Conservation (phyloP, 1,284 basidiomycete genomes). For the Boletus sp. region DNA sequence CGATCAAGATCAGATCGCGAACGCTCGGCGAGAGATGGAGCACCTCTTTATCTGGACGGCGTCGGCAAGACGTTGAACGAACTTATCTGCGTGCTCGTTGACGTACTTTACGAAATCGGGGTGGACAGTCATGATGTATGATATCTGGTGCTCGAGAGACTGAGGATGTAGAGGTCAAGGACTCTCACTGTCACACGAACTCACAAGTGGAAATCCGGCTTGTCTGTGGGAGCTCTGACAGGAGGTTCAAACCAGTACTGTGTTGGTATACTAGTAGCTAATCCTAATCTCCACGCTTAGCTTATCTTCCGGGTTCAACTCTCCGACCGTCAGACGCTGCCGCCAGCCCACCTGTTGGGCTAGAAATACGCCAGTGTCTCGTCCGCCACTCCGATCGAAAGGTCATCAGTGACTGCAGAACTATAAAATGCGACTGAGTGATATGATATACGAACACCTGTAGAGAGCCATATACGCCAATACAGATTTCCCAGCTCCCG, state of each 20-base stretch:
- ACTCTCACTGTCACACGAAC: too few species aligned
- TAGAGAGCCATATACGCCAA: neutral
- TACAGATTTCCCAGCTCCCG: neutral
- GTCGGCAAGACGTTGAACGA: slow-evolving; percentile 74
- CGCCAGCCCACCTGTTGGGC: too few species aligned
- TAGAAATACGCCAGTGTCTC: neutral
- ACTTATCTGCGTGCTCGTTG: slow-evolving; percentile 66
- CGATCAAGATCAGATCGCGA: neutral
- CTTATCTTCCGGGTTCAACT: too few species aligned
- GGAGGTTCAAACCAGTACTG: too few species aligned
- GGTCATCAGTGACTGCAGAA: neutral
- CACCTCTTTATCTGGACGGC: slow-evolving; percentile 91
- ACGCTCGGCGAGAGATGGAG: neutral
- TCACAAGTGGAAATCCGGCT: neutral
- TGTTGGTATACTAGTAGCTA: too few species aligned
- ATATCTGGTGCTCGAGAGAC: neutral
- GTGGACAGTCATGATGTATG: slow-evolving; percentile 35
- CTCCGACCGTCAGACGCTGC: too few species aligned
- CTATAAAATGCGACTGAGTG: neutral
- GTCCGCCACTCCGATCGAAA: neutral
- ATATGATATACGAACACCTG: neutral
- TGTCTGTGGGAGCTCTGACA: neutral
- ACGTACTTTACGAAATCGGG: slow-evolving; percentile 57
- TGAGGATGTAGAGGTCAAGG: too few species aligned
- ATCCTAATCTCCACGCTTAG: too few species aligned